Evolutionary conservation across 2,329 filamentous ascomycete species (phyloP).

Genomic region (Apiospora pterosperma): DNA sequence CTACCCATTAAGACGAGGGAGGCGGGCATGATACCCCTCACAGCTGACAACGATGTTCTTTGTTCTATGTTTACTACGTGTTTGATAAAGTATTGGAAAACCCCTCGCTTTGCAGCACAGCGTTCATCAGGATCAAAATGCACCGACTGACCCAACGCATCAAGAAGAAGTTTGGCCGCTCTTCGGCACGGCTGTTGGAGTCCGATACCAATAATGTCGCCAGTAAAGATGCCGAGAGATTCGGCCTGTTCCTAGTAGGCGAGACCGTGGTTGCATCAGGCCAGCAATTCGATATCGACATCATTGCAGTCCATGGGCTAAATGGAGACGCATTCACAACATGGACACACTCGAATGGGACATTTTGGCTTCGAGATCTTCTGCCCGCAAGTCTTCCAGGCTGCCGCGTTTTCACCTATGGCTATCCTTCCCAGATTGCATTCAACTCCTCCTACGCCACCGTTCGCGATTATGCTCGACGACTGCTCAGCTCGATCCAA

Average conservation of each 20-base stretch:
- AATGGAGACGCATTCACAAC: constrained; percentile 16
- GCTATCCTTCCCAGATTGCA: constrained; percentile 16
- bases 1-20: no score
- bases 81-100: no score
- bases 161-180: background rate
- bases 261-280: background rate
- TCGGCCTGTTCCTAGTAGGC: background rate
- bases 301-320: constrained; percentile 20
- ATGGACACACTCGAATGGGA: constrained; percentile 15
- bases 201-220: background rate
- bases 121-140: background rate
- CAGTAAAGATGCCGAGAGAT: background rate
- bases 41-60: no score
- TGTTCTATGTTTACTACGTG: no score
- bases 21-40: no score
- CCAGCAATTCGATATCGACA: constrained; percentile 12
- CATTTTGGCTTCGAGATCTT: constrained; percentile 18
- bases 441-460: constrained; percentile 9
- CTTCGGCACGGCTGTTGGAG: background rate
- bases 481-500: constrained; percentile 12
- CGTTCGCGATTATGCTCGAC: constrained; percentile 14
- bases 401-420: constrained; percentile 20
- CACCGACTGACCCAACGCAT: background rate
- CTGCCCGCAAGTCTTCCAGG: constrained; percentile 16
- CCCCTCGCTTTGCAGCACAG: no score